Evolutionary conservation across 192 early-diverging fungal species (phyloP).

Genomic region (Podila verticillata): DNA sequence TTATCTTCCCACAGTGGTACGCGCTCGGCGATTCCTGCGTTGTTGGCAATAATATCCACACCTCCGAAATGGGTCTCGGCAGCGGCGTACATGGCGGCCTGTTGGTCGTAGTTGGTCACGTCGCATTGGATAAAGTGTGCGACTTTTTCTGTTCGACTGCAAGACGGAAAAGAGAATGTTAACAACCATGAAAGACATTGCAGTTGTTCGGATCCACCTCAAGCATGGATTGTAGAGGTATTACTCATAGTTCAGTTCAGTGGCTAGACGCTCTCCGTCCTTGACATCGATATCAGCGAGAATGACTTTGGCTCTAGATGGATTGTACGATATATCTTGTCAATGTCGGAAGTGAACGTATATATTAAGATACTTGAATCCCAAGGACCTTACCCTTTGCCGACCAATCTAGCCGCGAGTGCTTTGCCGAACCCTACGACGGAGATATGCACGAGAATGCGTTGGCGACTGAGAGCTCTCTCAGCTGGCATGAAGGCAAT

Average conservation of each 20-base stretch:
- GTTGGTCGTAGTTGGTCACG: conserved; percentile 51
- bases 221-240: neutral
- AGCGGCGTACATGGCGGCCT: conserved; percentile 40
- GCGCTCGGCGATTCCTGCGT: conserved; percentile 67
- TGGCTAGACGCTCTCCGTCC: conserved; percentile 24
- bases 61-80: conserved; percentile 63
- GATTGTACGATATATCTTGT: neutral
- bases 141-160: conserved; percentile 35
- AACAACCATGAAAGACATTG: too few species aligned
- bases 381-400: conserved; percentile 53
- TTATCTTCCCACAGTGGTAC: conserved; percentile 53
- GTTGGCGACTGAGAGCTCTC: neutral
- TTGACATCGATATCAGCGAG: conserved; percentile 66
- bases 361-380: neutral
- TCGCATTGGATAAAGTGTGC: conserved; percentile 65
- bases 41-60: conserved; percentile 70
- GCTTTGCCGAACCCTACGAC: conserved; percentile 66
- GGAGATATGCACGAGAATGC: neutral
- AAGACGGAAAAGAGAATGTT: neutral
- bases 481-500: too few species aligned
- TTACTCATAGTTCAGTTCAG: conserved; percentile 39
- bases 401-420: conserved; percentile 63
- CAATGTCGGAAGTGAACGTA: neutral
- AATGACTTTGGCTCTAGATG: conserved; percentile 65
- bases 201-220: too few species aligned